Evolutionary conservation across 169 alveolate species (phyloP).

Genomic region (Plasmodium reichenowi): DNA sequence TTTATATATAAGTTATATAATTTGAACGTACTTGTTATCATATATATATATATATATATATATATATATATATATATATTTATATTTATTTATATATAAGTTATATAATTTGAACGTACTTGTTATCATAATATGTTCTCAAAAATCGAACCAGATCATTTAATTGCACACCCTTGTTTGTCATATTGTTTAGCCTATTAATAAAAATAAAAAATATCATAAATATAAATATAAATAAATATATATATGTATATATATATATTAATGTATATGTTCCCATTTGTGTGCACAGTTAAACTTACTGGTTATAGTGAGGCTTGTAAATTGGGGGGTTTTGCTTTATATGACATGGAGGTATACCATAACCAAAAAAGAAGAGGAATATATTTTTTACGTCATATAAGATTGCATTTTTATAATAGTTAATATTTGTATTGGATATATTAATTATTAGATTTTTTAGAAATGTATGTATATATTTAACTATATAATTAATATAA

Average conservation of each 20-base stretch:
- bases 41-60: background rate
- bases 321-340: constrained; percentile 10
- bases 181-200: constrained; percentile 16
- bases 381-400: constrained; percentile 43
- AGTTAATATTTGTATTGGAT: constrained; percentile 36
- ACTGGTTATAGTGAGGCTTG: constrained; percentile 61
- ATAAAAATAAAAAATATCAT: background rate
- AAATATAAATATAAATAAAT: background rate
- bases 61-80: too few relatives aligned
- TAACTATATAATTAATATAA: constrained; percentile 37
- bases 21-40: constrained; percentile 54
- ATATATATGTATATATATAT: background rate
- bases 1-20: background rate
- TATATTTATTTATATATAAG: background rate
- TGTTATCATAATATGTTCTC: constrained; percentile 73
- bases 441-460: constrained; percentile 29
- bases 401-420: constrained; percentile 47
- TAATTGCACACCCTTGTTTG: constrained; percentile 63
- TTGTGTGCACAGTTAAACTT: background rate
- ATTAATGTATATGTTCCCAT: background rate
- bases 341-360: constrained; percentile 64
- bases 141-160: constrained; percentile 50
- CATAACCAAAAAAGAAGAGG: constrained; percentile 66
- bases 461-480: constrained; percentile 37
- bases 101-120: constrained; percentile 16